Evolutionary conservation across 2,329 filamentous ascomycete genomes (phyloP).

Genomic region (Paecilomyces sp.): DNA sequence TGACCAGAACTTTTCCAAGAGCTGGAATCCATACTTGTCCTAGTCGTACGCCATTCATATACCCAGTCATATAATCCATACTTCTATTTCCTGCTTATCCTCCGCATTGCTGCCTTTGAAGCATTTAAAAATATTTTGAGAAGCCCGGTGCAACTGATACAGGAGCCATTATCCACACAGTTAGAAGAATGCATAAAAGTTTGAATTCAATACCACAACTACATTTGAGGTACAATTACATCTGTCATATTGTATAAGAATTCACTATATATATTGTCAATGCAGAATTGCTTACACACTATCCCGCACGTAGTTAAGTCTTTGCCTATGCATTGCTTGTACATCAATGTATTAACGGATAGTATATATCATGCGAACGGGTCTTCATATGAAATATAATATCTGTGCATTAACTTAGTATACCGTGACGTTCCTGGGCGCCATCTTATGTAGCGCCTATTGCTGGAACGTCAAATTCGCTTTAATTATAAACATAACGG

Average conservation of each 20-base stretch:
- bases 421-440: too few relatives aligned
- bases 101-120: neutral
- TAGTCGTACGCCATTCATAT: neutral
- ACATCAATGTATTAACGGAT: too few relatives aligned
- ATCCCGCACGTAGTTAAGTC: too few relatives aligned
- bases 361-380: too few relatives aligned
- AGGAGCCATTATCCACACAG: neutral
- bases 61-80: neutral
- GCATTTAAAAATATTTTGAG: neutral
- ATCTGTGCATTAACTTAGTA: too few relatives aligned
- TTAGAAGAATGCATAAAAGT: neutral
- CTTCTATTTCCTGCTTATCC: neutral
- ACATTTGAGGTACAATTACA: neutral
- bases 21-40: neutral
- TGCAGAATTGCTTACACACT: too few relatives aligned
- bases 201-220: neutral
- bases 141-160: neutral
- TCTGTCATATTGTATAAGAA: neutral
- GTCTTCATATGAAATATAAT: too few relatives aligned
- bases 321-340: too few relatives aligned
- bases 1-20: neutral
- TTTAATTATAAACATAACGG: too few relatives aligned
- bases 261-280: neutral
- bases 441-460: too few relatives aligned
- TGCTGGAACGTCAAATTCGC: too few relatives aligned